A percentile compares a stretch with the other conserved stretches of the same genome.
Evolutionary conservation across 805 yeast species (phyloP).

Genomic region (Brettanomyces nanus): DNA sequence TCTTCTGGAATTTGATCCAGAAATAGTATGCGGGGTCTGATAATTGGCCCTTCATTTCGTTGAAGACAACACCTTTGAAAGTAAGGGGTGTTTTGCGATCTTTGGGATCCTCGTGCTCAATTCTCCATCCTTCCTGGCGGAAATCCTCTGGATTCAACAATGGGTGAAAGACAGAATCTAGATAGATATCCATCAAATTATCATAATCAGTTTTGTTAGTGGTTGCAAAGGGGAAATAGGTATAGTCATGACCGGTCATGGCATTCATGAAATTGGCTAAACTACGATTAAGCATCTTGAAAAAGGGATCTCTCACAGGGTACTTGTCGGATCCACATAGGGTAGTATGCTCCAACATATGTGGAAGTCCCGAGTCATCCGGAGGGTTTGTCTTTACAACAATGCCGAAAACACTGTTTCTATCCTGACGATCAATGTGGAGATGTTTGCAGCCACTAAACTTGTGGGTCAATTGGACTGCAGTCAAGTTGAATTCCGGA

Average conservation of each 20-base stretch:
- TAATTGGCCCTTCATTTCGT: slow-evolving; percentile 97
- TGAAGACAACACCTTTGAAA: slow-evolving; percentile 94
- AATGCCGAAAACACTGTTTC: slow-evolving; percentile 80
- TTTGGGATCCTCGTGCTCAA: slow-evolving; percentile 59
- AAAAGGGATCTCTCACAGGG: slow-evolving; percentile 95
- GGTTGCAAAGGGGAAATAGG: slow-evolving; percentile 93
- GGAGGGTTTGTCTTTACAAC: slow-evolving; percentile 95
- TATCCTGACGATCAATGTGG: slow-evolving; percentile 77
- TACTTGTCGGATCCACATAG: slow-evolving; percentile 86
- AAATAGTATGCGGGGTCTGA: slow-evolving; percentile 80
- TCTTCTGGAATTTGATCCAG: slow-evolving; percentile 76
- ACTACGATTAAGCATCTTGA: slow-evolving; percentile 94
- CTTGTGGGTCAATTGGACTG: slow-evolving; percentile 61
- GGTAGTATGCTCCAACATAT: slow-evolving; percentile 92
- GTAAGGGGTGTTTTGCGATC: slow-evolving; percentile 54
- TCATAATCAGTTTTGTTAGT: slow-evolving; percentile 76
- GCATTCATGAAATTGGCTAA: slow-evolving; percentile 96
- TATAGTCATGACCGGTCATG: slow-evolving; percentile 96
- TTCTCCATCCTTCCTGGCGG: slow-evolving; percentile 95
- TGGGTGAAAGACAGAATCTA: slow-evolving; percentile 83
- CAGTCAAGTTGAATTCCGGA: slow-evolving; percentile 76
- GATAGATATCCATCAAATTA: slow-evolving; percentile 79
- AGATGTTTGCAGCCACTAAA: slow-evolving; percentile 73
- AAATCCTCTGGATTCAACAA: slow-evolving; percentile 72
- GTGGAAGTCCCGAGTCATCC: slow-evolving; percentile 91